These are phyloP conservation scores for Aaosphaeria pasadenensis DNA, from an alignment of 2,329 filamentous ascomycete genomes.

Conservation along the genomic window DNA sequence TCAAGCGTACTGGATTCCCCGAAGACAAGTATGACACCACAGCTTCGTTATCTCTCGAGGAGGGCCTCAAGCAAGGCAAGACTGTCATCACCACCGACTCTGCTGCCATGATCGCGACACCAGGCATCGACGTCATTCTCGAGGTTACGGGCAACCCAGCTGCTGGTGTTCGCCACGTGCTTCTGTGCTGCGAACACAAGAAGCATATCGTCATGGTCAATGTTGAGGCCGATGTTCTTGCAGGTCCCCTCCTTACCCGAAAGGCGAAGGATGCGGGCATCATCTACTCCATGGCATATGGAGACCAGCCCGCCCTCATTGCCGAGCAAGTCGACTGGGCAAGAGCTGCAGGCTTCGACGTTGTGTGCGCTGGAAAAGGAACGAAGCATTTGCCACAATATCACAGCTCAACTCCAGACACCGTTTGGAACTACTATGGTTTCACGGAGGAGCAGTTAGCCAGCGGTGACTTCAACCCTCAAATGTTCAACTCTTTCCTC, in stretches of 20 bases:
- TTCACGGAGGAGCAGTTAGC: constrained; percentile 46
- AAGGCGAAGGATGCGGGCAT: constrained; percentile 46
- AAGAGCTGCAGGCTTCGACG: constrained; percentile 43
- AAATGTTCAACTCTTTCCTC: constrained; percentile 51
- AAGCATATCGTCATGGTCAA: constrained; percentile 51
- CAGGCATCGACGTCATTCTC: constrained; percentile 45
- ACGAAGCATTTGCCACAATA: constrained; percentile 48
- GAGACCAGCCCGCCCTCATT: constrained; percentile 46
- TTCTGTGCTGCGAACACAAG: constrained; percentile 46
- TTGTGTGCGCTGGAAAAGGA: constrained; percentile 46
- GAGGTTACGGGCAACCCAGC: constrained; percentile 45
- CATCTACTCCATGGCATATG: constrained; percentile 49
- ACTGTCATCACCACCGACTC: constrained; percentile 45
- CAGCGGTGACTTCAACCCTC: constrained; percentile 44
- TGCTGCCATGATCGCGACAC: constrained; percentile 40
- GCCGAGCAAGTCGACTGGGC: constrained; percentile 46
- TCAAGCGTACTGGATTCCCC: constrained; percentile 43
- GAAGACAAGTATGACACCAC: constrained; percentile 38
- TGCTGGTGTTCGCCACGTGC: constrained; percentile 43
- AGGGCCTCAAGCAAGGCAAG: constrained; percentile 41
- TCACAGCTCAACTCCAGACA: constrained; percentile 47
- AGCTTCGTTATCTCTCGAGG: constrained; percentile 31
- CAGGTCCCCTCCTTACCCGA: constrained; percentile 40
- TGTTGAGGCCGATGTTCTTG: constrained; percentile 46
- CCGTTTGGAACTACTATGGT: constrained; percentile 47